Evolutionary conservation across 176 grass and related monocot genomes (phyloP), one percentile per base, ranked within the genome.

Genomic region (Lolium multiflorum): DNA sequence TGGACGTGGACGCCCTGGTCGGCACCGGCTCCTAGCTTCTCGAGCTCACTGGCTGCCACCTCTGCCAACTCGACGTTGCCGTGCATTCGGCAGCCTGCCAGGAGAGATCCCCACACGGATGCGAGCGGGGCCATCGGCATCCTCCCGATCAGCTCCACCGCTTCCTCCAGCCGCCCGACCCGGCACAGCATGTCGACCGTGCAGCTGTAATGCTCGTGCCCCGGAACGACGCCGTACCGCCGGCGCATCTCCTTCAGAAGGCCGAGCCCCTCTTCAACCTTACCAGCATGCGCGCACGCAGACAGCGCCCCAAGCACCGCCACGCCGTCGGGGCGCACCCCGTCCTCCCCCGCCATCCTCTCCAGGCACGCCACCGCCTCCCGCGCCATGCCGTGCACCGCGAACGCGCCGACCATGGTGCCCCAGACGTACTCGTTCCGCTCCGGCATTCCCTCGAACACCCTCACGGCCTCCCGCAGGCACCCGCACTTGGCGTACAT

Each of bases 401-500:
- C 95, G 55, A 95, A 93, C 50, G 91, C 90, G 2, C 92, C 88
- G 0, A 98, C 90, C 91, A 98, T 93, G 22, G 91, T 89, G 14
- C 87, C 91, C 95, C 95, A 98, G 58, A 98, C 89, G 75, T 89
- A 87, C 35, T 77, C 87, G 22, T 98, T 98, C 86, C 91, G 84
- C 63, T 92, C 79, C 1, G 95, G 93, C 87, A 98, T 91, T 35
- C 89, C 89, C 43, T 89, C 87, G 61, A 98, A 93, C 79, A 93
- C 91, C 57, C 72, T 47, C 1, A 90, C 83, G 0, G 95, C 91
- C 15, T 88, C 47, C 14, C 89, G 55, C 50, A 98, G 67, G 83
- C 87, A 95, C 11, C 95, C 95, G 52, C 95, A 98, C 73, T 98
- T 98, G 58, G 91, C 93, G 31, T 98, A 95, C 95, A 98, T 93